Evolutionary conservation across 73 alveolate genomes (phyloP).

Genomic region (Paramecium caudatum): DNA sequence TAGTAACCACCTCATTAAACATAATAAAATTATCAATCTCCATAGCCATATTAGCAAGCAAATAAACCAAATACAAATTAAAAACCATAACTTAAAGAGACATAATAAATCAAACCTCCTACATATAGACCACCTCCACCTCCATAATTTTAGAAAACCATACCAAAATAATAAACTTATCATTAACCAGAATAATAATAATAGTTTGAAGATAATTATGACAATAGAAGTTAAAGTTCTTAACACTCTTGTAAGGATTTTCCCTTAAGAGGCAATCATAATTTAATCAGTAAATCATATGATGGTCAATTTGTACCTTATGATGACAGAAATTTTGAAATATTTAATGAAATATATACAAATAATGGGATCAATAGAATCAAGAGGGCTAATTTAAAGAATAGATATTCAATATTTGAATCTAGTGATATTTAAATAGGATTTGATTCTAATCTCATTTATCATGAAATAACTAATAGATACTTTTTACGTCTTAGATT

Average conservation of each 20-base stretch:
- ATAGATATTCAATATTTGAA: conserved; percentile 16
- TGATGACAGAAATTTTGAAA: conserved; percentile 33
- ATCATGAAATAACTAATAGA: conserved; percentile 57
- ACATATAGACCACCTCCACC: no score
- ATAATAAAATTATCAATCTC: background rate
- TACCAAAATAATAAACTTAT: no score
- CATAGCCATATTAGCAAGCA: background rate
- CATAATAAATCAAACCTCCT: no score
- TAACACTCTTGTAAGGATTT: background rate
- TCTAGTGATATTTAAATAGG: conserved; percentile 25
- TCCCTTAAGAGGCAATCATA: background rate
- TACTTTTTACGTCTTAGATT: conserved; percentile 7
- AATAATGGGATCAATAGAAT: background rate
- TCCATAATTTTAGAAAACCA: no score
- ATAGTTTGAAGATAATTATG: conserved; percentile 27
- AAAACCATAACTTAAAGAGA: background rate
- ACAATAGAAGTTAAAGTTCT: conserved; percentile 10
- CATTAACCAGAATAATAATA: no score
- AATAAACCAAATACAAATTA: background rate
- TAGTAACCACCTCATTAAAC: background rate
- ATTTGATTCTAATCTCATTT: conserved; percentile 9
- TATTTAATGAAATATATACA: background rate
- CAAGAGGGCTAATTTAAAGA: conserved; percentile 29
- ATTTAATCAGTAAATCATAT: background rate
- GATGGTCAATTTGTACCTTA: conserved; percentile 56